Evolutionary conservation across 495 filamentous ascomycete genomes (phyloP), one percentile per base, ranked within the genome.

Genomic region (Amorphotheca resinae): DNA sequence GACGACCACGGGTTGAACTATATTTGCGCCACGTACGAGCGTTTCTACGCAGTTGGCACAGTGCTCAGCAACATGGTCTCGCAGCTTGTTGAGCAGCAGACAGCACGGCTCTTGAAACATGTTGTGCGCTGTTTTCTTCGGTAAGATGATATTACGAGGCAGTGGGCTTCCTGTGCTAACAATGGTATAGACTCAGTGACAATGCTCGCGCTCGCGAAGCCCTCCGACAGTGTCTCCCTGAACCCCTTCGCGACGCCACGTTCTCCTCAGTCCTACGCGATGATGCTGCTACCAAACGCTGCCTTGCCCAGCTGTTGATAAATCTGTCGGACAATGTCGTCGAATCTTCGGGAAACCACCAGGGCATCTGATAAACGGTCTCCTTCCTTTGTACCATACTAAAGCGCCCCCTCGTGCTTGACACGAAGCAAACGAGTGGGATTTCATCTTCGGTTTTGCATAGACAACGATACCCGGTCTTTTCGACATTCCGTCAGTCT

Each of bases 31-130:
- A 99, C 91, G 4, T 99, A 99, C 58, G 91, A 99, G 66, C 73
- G 91, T n/a, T 99, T 99, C 65, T 96, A 99, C 50, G 91, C 91
- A 1, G 91, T 99, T 7, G 91, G 91, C 9, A 99, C 91, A 0
- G 91, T 99, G 21, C 69, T 99, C 36, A 94, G 86, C 65, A 99
- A 96, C 54, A 99, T 99, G 91, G 91, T 99, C 25, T 82, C 79
- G 31, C 88, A 95, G 62, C 70, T 99, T 16, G 93, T 96, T 31
- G 91, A 99, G 60, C 87, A 95, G 56, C 91, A 96, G 65, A 99
- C 91, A 0, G 93, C 93, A 26, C 70, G 91, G 33, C 72, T 99
- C 21, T 74, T 99, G 15, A 99, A 99, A 73, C 91, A 99, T 55
- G 91, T 99, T 39, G 93, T 99, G 18, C 74, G 91, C 41, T 99